These are phyloP conservation scores for Paralagenidium karlingii DNA, from an alignment of 352 stramenopile species.

Conservation along the genomic window DNA sequence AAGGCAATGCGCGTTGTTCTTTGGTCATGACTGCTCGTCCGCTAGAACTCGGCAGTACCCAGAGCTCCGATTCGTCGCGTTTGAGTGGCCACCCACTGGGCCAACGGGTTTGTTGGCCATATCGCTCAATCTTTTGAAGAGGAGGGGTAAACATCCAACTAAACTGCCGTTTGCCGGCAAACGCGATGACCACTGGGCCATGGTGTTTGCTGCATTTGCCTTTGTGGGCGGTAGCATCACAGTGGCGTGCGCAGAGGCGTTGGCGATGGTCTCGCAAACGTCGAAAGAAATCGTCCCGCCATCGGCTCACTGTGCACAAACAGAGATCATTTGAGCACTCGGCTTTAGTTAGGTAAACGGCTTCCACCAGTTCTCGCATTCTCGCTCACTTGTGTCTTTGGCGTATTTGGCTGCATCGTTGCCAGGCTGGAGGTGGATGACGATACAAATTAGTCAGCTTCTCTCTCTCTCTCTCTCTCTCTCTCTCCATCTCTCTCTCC, in stretches of 20 bases:
- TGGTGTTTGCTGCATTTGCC: too few species aligned
- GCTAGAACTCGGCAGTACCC: slow-evolving; percentile 76
- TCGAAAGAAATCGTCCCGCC: slow-evolving; percentile 43
- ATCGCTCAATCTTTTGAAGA: slow-evolving; percentile 43
- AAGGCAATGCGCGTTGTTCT: slow-evolving; percentile 44
- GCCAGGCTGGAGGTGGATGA: slow-evolving; percentile 26
- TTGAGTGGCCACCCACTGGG: slow-evolving; percentile 58
- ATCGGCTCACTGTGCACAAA: slow-evolving; percentile 29
- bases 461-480: not conserved
- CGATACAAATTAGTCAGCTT: not conserved
- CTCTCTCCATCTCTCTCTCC: not conserved
- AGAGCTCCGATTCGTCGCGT: slow-evolving; percentile 48
- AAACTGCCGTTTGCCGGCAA: slow-evolving; percentile 82
- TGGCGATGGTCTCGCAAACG: slow-evolving; percentile 37
- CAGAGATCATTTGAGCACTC: not conserved
- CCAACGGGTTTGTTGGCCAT: slow-evolving; percentile 36
- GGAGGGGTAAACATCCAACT: slow-evolving; percentile 67
- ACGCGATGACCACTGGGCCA: slow-evolving; percentile 63
- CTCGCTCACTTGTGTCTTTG: slow-evolving; percentile 52
- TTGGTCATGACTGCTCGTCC: slow-evolving; percentile 73
- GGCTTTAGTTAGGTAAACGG: not conserved
- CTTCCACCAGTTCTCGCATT: too few species aligned
- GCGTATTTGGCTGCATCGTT: slow-evolving; percentile 75
- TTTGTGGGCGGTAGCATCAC: too few species aligned
- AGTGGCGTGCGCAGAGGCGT: slow-evolving; percentile 35